Percentiles rank a stretch among this genome's conserved stretches.
These are phyloP conservation scores for Avena insularis DNA, from an alignment of 176 grass and related monocot species.

Conservation along the genomic window DNA sequence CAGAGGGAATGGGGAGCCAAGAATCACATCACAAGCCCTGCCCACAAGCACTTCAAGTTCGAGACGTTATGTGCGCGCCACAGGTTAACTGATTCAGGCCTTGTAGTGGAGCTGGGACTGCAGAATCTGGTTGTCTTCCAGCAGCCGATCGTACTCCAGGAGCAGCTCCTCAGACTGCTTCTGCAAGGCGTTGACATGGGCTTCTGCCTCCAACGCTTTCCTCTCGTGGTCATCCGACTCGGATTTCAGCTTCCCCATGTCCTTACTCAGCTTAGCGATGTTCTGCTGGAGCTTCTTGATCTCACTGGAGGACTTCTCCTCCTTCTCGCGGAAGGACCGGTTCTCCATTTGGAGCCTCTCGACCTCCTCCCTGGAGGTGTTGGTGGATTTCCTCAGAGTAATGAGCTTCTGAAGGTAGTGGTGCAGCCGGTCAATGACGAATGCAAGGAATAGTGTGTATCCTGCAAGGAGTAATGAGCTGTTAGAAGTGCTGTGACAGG, in stretches of 20 bases:
- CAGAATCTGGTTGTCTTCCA: constrained; percentile 94
- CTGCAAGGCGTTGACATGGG: constrained; percentile 73
- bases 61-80: background rate
- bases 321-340: constrained; percentile 57
- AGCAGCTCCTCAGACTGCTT: constrained; percentile 87
- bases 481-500: constrained; percentile 10
- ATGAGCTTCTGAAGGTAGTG: constrained; percentile 80
- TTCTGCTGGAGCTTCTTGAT: constrained; percentile 67
- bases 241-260: constrained; percentile 67
- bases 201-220: constrained; percentile 57
- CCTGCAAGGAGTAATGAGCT: constrained; percentile 48
- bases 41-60: constrained; percentile 4
- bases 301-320: constrained; percentile 56
- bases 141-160: constrained; percentile 78
- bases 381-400: constrained; percentile 55
- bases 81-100: constrained; percentile 35
- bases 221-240: constrained; percentile 61
- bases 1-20: background rate
- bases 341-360: constrained; percentile 84
- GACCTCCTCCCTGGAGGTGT: constrained; percentile 68
- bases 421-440: constrained; percentile 81
- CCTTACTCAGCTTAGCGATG: constrained; percentile 55
- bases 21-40: constrained; percentile 19
- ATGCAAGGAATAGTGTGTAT: constrained; percentile 78
- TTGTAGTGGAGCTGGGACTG: constrained; percentile 73